Evolutionary conservation across 1,284 basidiomycete species (phyloP), one percentile per base, ranked within the genome.

Genomic region (Chiua sp.): DNA sequence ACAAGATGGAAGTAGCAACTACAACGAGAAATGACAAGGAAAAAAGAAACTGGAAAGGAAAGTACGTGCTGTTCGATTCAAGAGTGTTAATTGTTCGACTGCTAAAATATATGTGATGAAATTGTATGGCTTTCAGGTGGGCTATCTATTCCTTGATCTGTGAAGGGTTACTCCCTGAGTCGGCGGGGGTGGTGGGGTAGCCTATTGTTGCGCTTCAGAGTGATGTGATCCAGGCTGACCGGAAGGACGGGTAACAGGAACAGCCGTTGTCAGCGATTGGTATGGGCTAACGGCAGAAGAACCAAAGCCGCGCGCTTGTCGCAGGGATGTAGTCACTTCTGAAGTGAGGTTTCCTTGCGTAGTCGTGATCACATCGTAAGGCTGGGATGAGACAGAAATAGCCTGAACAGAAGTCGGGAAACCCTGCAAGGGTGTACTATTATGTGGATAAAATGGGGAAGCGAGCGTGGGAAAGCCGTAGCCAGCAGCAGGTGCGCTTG

Each of bases 371-470:
- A 59, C 49, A 51, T 58, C 47, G 47, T 71, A 73, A 23, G 61
- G 68, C 50, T 76, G 78, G 46, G 76, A 59, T 56, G 72, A 65
- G 32, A 66, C 61, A n/a, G 72, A 63, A 42, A 61, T 59, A 51
- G 79, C 71, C 20, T 72, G 69, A 51, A 71, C 72, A 35, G 68
- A 65, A 53, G 70, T 60, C 28, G 66, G 35, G 56, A 67, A 72
- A 56, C 51, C 62, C 30, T 55, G 67, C 32, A 60, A 73, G 35
- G 58, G 44, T 53, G 52, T 62, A 73, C 51, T 72, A 61, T 75
- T 71, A 42, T 65, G 58, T 57, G 83, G 79, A 73, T 76, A 80
- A 71, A 81, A 84, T 8, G 82, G 75, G 23, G 82, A 77, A 62
- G 63, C 80, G 47, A 80, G 68, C 22, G 79, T 80, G 37, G 77